Base-by-base conservation (phyloP, 2,329 filamentous ascomycete genomes). In the Pyrenophora seminiperda region DNA sequence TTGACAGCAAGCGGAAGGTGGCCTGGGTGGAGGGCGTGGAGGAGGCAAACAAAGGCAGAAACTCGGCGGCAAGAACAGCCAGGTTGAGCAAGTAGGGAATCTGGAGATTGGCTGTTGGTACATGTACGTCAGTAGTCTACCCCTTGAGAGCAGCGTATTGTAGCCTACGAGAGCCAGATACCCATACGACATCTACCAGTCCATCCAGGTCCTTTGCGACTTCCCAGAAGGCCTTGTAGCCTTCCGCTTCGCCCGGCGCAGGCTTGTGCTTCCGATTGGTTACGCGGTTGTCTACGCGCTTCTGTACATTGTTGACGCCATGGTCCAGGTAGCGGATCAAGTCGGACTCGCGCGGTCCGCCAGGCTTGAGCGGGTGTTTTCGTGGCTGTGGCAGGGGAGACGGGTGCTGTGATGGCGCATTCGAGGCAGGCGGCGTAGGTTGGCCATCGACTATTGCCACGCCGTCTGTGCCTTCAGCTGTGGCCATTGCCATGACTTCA, bases 31-130 rank as follows among this genome's bases (percentile, higher is more conserved):
- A 77, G 7, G 76, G 79, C 0, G 89, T 85, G 0, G 82, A 76
- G 2, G 88, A 83, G 0, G 85, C 81, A 68, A 96, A 96, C 7
- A 85, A 83, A 3, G 84, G 77, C 3, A 96, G 80, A 69, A 89
- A 91, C 14, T 84, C 84, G 49, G 84, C 85, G 30, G 91, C 79
- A 51, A 91, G 80, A 42, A 88, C 82, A 1, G 90, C 90, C 39
- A 96, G 77, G 47, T 85, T 88, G 30, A 97, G 83, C 2, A 97
- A 77, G 67, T 93, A 93, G 2, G 91, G 90, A 10, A 93, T 84
- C 73, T 97, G 91, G 7, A 97, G 76, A 44, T 82, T 83, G 14
- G 90, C 89, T 92, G 58, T 18, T 18, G 11, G 20, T 33, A 27
- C 18, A 13, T 14, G 42, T 9, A 30, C 11, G 19, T 46, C 29